Base-by-base conservation (phyloP, 2,329 filamentous ascomycete genomes). In the Penicillium vulpinum region DNA sequence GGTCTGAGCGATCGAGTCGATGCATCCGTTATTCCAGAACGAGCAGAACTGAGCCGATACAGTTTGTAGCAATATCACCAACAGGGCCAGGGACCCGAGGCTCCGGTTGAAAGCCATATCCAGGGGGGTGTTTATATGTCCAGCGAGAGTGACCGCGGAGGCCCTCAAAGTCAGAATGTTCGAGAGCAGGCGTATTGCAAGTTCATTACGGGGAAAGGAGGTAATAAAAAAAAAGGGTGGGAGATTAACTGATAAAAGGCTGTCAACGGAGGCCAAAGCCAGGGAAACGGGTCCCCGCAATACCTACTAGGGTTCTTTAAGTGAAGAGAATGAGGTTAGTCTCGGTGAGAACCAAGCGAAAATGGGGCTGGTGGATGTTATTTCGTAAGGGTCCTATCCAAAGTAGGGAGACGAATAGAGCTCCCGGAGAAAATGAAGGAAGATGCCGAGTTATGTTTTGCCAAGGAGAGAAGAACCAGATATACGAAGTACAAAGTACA, bases 1-100 rank as follows among this genome's bases (percentile, higher is more conserved):
- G 5, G 70, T 71, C 57, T 76, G 73, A 44, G 73, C 73, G 16
- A 75, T 61, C 5, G 73, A 68, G 54, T 76, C 73, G 57, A 76
- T 68, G 56, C 73, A 76, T 21, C 61, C 68, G 13, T 51, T 62
- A 51, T 73, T 68, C 64, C 67, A 70, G 48, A 76, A 76, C 5
- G 67, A 68, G 51, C 73, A 76, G 40, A 73, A 62, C 46, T 73
- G 69, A 40, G 72, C 70, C 6, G 62, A 55, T 39, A 54, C 56
- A 24, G 60, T 52, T 21, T 61, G 67, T 4, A 67, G 47, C 4
- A 68, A 48, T n/a, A 67, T 22, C 7, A 67, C n/a, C 28, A 68
- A 33, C 5, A 67, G 64, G 57, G 38, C 11, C 10, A 44, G 28
- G 10, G 28, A 44, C 16, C 48, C 18, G 24, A 51, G 26, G 9